Conservation (phyloP, 2,329 filamentous ascomycete genomes). For the Trematosphaeria pertusa region DNA sequence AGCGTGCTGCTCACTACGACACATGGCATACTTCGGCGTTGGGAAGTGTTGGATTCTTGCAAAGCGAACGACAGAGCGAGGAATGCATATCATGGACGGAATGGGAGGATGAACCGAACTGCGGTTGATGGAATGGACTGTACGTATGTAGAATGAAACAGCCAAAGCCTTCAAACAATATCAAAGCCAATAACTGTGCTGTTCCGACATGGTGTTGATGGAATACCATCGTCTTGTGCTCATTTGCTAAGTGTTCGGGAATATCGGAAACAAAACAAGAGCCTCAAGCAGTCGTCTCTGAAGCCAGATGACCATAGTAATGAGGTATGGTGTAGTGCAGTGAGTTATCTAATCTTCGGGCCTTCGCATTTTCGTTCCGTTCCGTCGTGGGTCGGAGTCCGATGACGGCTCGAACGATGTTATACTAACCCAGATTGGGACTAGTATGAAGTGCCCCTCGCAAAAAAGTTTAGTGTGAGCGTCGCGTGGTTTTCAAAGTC, state of each 20-base stretch:
- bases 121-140: slow-evolving; percentile 3
- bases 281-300: no score
- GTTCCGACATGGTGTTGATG: background rate
- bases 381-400: slow-evolving; percentile 20
- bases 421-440: slow-evolving; percentile 22
- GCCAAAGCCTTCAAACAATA: slow-evolving; percentile 14
- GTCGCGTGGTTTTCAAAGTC: slow-evolving; percentile 13
- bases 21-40: slow-evolving; percentile 44
- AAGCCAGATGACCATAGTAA: no score
- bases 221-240: no score
- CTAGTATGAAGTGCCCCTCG: slow-evolving; percentile 29
- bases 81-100: slow-evolving; percentile 4
- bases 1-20: slow-evolving; percentile 34
- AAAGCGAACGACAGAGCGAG: slow-evolving; percentile 8
- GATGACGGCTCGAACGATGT: slow-evolving; percentile 29
- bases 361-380: background rate
- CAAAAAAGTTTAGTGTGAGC: slow-evolving; percentile 34
- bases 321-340: background rate
- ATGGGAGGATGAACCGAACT: background rate
- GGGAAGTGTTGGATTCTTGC: slow-evolving; percentile 21
- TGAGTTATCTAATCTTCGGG: background rate
- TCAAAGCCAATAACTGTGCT: background rate
- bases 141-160: slow-evolving; percentile 24
- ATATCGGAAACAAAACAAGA: no score
- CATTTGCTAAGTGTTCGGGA: no score